These are phyloP conservation scores for Cutaneotrichosporon spelunceum DNA, from an alignment of 1,284 basidiomycete genomes.

Conservation along the genomic window DNA sequence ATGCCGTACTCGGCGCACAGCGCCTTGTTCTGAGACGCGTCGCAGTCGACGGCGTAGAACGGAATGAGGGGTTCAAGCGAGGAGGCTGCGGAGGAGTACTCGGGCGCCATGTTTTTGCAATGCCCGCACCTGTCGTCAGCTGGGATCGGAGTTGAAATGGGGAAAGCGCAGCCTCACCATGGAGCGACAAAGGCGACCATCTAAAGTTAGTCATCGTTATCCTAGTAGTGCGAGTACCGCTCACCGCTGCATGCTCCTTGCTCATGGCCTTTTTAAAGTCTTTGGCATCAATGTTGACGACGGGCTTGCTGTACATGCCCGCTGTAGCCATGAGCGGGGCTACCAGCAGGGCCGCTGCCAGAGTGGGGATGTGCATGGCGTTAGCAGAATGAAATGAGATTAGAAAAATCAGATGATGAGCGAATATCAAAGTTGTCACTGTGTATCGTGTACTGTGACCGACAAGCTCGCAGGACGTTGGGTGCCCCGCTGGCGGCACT, in stretches of 20 bases:
- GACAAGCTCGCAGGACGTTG: too few species aligned
- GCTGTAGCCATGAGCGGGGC: constrained; percentile 57
- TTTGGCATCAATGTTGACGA: constrained; percentile 71
- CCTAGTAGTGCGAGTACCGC: too few species aligned
- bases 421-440: not conserved
- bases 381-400: not conserved
- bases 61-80: constrained; percentile 79
- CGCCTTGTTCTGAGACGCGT: constrained; percentile 73
- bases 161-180: constrained; percentile 60
- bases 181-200: constrained; percentile 85
- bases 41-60: constrained; percentile 87
- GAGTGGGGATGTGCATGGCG: constrained; percentile 17
- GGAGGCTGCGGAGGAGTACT: constrained; percentile 75
- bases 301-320: constrained; percentile 68
- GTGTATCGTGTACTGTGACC: too few species aligned
- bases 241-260: constrained; percentile 61
- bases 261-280: constrained; percentile 71
- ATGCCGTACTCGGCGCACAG: constrained; percentile 81
- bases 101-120: constrained; percentile 80
- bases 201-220: constrained; percentile 21
- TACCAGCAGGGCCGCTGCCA: constrained; percentile 13
- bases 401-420: not conserved
- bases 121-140: constrained; percentile 56
- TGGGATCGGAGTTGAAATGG: not conserved
- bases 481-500: too few species aligned